phyloP scores from a whole-genome alignment of 1,284 basidiomycete genomes.

The Cerioporus squamosus region DNA sequence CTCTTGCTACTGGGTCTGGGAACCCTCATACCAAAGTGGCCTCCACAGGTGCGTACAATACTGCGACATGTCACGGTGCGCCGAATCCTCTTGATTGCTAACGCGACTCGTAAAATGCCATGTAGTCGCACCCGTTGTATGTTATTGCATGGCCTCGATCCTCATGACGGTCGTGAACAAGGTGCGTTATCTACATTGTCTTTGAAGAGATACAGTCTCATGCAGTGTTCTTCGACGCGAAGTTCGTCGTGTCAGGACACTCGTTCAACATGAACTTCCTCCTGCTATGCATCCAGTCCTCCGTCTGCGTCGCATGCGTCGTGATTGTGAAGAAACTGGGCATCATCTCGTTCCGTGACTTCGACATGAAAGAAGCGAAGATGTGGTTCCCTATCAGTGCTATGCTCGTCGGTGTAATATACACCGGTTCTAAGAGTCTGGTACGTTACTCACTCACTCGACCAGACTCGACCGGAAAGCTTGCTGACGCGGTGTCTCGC shows the following conservation, averaged over 20 bases:
- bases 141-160: slow-evolving; percentile 94
- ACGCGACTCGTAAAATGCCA: not conserved
- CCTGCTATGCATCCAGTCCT: slow-evolving; percentile 90
- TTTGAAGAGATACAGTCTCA: slow-evolving; percentile 1
- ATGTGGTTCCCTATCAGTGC: slow-evolving; percentile 95
- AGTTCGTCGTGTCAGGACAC: slow-evolving; percentile 95
- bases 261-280: slow-evolving; percentile 98
- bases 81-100: not conserved
- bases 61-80: not conserved
- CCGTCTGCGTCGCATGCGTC: slow-evolving; percentile 86
- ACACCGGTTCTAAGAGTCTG: slow-evolving; percentile 97
- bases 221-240: slow-evolving; percentile 1
- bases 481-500: not conserved
- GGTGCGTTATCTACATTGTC: slow-evolving; percentile 47
- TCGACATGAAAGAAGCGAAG: slow-evolving; percentile 86
- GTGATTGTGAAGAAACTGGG: slow-evolving; percentile 74
- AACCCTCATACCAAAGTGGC: slow-evolving; percentile 37
- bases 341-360: slow-evolving; percentile 89
- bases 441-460: slow-evolving; percentile 50
- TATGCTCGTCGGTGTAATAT: slow-evolving; percentile 93
- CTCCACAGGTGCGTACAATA: slow-evolving; percentile 43
- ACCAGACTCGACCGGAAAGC: too few relatives aligned
- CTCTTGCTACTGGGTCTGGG: slow-evolving; percentile 55
- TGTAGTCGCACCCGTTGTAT: slow-evolving; percentile 79
- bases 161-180: slow-evolving; percentile 99